Conservation (phyloP, 352 stramenopile species). For the Phytophthora capsici region DNA sequence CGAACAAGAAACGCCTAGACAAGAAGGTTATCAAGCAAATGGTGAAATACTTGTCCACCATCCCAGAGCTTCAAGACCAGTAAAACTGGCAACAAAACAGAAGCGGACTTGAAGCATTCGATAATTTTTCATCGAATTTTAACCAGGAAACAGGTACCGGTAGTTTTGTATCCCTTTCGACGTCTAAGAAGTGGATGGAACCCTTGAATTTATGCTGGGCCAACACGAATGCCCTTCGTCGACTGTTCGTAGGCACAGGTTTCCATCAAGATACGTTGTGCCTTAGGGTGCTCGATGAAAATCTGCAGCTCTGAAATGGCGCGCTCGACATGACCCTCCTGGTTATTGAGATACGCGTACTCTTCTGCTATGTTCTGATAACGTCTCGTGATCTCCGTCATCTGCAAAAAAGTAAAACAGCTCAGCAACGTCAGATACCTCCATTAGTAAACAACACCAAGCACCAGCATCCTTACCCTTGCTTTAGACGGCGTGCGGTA, state of each 20-base stretch:
- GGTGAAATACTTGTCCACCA: conserved; percentile 77
- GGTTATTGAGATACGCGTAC: conserved; percentile 64
- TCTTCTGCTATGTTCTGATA: conserved; percentile 79
- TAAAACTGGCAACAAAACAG: conserved; percentile 1
- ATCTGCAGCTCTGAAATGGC: conserved; percentile 74
- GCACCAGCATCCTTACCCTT: conserved; percentile 40
- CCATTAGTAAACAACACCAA: not conserved
- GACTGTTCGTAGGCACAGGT: conserved; percentile 62
- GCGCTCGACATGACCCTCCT: conserved; percentile 74
- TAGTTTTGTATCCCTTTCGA: conserved; percentile 19
- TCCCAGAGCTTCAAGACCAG: conserved; percentile 61
- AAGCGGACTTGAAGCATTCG: conserved; percentile 10
- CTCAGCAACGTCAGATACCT: not conserved
- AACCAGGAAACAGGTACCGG: conserved; percentile 9
- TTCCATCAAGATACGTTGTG: conserved; percentile 74
- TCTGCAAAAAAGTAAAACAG: conserved; percentile 39
- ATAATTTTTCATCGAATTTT: conserved; percentile 27
- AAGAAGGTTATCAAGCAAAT: conserved; percentile 88
- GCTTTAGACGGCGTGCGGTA: conserved; percentile 75
- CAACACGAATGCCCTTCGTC: conserved; percentile 76
- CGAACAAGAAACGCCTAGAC: conserved; percentile 82
- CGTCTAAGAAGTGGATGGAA: conserved; percentile 14
- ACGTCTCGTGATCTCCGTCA: conserved; percentile 75
- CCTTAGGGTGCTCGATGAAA: conserved; percentile 79
- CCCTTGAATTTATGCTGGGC: conserved; percentile 42